Conservation (phyloP, 1,284 basidiomycete genomes). For the Melampsora larici-populina region DNA sequence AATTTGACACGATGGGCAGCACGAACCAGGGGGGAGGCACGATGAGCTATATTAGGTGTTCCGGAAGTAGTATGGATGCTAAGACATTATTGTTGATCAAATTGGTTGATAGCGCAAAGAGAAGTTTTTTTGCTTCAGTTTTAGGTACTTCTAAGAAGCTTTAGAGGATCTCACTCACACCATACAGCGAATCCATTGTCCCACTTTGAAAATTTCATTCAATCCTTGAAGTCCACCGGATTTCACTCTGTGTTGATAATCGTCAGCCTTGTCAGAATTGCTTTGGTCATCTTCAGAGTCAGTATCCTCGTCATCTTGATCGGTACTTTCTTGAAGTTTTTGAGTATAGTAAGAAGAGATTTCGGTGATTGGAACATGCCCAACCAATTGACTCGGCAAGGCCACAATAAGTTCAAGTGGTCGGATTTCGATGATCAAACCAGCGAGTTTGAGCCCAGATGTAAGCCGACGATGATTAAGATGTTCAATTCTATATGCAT, state of each 20-base stretch:
- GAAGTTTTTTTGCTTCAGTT: constrained; percentile 21
- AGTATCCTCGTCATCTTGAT: constrained; percentile 8
- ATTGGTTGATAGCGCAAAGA: constrained; percentile 37
- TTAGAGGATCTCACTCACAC: constrained; percentile 66
- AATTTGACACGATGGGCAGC: constrained; percentile 79
- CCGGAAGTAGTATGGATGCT: constrained; percentile 61
- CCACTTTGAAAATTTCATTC: constrained; percentile 70
- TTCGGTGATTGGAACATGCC: constrained; percentile 90
- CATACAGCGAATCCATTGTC: constrained; percentile 79
- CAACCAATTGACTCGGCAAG: constrained; percentile 89
- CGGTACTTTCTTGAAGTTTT: constrained; percentile 57
- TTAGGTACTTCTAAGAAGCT: neutral
- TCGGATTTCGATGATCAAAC: constrained; percentile 78
- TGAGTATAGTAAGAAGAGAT: constrained; percentile 79
- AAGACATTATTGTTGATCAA: constrained; percentile 61
- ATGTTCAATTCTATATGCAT: constrained; percentile 33
- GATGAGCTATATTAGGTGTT: constrained; percentile 51
- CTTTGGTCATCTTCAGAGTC: constrained; percentile 48
- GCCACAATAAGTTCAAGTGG: constrained; percentile 88
- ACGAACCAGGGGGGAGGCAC: constrained; percentile 57
- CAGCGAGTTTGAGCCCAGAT: constrained; percentile 80
- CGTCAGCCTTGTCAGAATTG: constrained; percentile 60
- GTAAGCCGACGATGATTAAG: constrained; percentile 60
- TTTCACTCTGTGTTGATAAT: constrained; percentile 58
- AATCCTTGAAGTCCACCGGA: constrained; percentile 59